Base-by-base conservation (phyloP, 176 grass and related monocot species). In the Triticum urartu region DNA sequence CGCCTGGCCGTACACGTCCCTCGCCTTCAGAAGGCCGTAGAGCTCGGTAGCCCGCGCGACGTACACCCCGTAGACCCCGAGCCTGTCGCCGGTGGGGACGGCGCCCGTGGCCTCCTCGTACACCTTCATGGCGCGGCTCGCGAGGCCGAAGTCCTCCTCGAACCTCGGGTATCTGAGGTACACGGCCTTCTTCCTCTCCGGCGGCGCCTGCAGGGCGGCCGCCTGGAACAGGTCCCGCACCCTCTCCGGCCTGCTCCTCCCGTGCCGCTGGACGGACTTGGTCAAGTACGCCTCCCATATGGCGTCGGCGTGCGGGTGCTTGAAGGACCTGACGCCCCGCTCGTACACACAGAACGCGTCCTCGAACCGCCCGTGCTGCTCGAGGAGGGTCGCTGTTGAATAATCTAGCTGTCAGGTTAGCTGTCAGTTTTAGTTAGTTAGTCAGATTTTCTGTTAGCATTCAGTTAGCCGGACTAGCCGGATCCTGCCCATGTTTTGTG, bases 301-400 rank as follows among this genome's bases (percentile, higher is more conserved):
- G 48, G 91, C 86, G 50, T 85, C 91, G 61, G 68, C 90, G 68
- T 97, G 92, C 45, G 92, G 92, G 50, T 97, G 85, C 59, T 89
- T 89, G 80, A 97, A 97, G 8, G 86, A 80, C 40, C 32, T 72
- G 43, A 94, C 88, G 48, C 94, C 94, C 77, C 88, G 88, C 85
- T 94, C 83, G 81, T 94, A 94, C 4, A 90, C 94, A 12, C 88
- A 89, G 78, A 97, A 97, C 83, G 92, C 92, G 87, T 97, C 92
- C 64, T 97, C 94, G 83, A 94, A 94, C 66, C 93, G 88, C 11
- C 70, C 33, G 35, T 90, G 88, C 72, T 83, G 82, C 42, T 83
- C 58, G 43, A 75, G 88, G 21, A 97, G 85, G 38, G 85, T 15
- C 13, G 94, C 92, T n/a, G n/a, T n/a, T n/a, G n/a, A n/a, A n/a